A percentile compares a stretch with the other conserved stretches of the same genome.
Evolutionary conservation across 2,329 filamentous ascomycete genomes (phyloP).

Genomic region (Arthrocladium fulminans): DNA sequence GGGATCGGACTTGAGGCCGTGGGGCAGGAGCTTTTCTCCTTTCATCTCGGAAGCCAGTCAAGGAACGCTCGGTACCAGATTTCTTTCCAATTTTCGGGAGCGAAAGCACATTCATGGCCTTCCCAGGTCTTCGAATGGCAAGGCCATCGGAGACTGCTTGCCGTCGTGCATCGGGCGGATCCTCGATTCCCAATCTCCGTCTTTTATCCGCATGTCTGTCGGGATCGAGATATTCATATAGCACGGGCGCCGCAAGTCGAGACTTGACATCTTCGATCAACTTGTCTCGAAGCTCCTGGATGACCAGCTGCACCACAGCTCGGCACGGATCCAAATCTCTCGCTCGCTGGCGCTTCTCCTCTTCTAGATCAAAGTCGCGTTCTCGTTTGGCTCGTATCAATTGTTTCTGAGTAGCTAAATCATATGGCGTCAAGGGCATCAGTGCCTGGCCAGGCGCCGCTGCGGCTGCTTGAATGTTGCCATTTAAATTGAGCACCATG

Average conservation of each 20-base stretch:
- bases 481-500: conserved; percentile 71
- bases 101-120: conserved; percentile 50
- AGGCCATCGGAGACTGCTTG: conserved; percentile 47
- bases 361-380: conserved; percentile 72
- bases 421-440: conserved; percentile 9
- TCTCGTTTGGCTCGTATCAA: conserved; percentile 53
- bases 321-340: conserved; percentile 82
- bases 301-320: conserved; percentile 71
- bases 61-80: conserved; percentile 48
- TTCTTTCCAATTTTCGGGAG: conserved; percentile 68
- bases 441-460: conserved; percentile 40
- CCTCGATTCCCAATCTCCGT: conserved; percentile 66
- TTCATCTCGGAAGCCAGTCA: conserved; percentile 61
- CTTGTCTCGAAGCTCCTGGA: conserved; percentile 74
- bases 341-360: conserved; percentile 80
- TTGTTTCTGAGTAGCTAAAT: conserved; percentile 16
- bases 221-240: conserved; percentile 77
- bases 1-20: conserved; percentile 61
- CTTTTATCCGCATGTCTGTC: conserved; percentile 70
- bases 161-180: conserved; percentile 53
- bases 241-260: conserved; percentile 69
- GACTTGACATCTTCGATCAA: conserved; percentile 81
- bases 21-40: conserved; percentile 47
- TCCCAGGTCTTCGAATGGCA: conserved; percentile 34
- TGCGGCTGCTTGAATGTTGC: conserved; percentile 52